phyloP scores from a whole-genome alignment of 2,329 filamentous ascomycete species.

The Monilinia laxa region DNA sequence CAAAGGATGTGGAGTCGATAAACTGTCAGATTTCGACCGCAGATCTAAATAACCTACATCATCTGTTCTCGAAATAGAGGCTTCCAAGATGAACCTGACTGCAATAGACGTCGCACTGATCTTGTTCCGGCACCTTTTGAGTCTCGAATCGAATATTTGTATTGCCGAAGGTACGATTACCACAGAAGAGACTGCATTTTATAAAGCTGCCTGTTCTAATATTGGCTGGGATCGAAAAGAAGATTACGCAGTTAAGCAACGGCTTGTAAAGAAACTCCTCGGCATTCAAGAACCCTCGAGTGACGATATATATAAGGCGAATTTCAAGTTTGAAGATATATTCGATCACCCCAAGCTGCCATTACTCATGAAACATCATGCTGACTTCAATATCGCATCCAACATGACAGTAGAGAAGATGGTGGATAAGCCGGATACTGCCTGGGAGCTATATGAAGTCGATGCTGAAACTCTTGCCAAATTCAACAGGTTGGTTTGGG shows the following conservation, averaged over 20 bases:
- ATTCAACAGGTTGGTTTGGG: neutral
- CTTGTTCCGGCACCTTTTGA: neutral
- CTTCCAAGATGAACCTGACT: neutral
- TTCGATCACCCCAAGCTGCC: neutral
- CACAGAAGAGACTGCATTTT: neutral
- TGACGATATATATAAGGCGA: neutral
- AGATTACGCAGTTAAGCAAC: neutral
- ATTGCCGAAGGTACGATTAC: neutral
- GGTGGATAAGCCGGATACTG: neutral
- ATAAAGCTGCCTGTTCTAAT: neutral
- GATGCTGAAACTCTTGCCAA: neutral
- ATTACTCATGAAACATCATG: neutral
- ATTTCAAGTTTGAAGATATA: neutral
- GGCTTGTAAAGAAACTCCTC: neutral
- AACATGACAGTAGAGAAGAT: neutral
- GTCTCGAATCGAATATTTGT: neutral
- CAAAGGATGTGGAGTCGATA: neutral
- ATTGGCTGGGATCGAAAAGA: neutral
- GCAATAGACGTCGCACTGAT: neutral
- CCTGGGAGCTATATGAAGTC: neutral
- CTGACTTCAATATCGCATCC: neutral
- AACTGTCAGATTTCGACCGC: neutral
- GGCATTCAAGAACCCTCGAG: neutral
- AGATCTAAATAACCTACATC: no score
- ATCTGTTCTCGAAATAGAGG: neutral